Evolutionary conservation across 495 filamentous ascomycete species (phyloP), one percentile per base, ranked within the genome.

Genomic region (Haplographium delicatum): DNA sequence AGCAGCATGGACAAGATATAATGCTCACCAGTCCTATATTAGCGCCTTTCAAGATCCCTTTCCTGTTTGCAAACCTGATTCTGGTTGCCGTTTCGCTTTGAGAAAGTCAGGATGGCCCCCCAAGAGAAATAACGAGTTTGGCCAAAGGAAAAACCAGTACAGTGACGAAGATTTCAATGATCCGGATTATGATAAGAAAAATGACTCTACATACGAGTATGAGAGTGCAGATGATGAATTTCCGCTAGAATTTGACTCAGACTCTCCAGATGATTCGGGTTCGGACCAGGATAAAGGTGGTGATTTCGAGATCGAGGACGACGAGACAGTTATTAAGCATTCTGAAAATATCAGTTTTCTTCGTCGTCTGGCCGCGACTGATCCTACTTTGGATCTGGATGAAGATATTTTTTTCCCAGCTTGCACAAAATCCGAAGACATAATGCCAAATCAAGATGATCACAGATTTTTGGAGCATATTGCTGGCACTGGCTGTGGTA

Each of bases 191-290:
- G n/a, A n/a, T 42, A 22, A 44, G 10, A 19, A 25, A 5, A 60
- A 56, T 24, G 62, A 63, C 38, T 55, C 56, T 7, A 43, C 57
- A 13, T 35, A 55, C 15, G 56, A 40, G 26, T 51, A 53, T 38
- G 37, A 47, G 7, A 54, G 53, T 15, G 1, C 11, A 20, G 15
- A 19, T n/a, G 47, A 50, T 28, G 31, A 27, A 9, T 44, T 44
- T 6, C 19, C 31, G 4, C 15, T 25, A n/a, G 31, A 27, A n/a
- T 34, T 8, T 37, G 25, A 33, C 8, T 47, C 26, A n/a, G 26
- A 31, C 23, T 6, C 28, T 31, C 6, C 28, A 31, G 7, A 6
- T 31, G 28, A 31, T 31, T 6, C 6, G 6, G 28, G 13, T 7
- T 6, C 28, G 7, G 28, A n/a, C 28, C 28, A 31, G 13, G 28